These are phyloP conservation scores for Fusarium subglutinans DNA, from an alignment of 2,329 filamentous ascomycete species.

Conservation along the genomic window DNA sequence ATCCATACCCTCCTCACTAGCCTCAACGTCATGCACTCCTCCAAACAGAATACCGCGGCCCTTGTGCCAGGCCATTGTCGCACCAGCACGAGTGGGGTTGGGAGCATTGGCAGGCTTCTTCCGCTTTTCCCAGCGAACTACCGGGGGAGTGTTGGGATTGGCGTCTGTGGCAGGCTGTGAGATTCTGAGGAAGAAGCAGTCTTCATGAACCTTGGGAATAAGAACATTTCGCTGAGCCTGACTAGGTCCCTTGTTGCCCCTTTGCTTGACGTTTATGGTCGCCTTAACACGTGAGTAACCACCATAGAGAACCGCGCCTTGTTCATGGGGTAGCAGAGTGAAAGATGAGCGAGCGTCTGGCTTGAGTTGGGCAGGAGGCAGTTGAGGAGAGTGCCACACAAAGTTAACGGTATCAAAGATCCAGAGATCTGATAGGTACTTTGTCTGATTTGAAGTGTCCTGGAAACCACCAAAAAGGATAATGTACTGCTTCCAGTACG, in stretches of 20 bases:
- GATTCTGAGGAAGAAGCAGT: slow-evolving; percentile 92
- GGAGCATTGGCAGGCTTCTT: slow-evolving; percentile 93
- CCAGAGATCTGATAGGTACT: slow-evolving; percentile 94
- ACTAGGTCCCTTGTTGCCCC: slow-evolving; percentile 63
- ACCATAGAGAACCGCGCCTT: slow-evolving; percentile 88
- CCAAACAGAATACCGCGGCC: slow-evolving; percentile 93
- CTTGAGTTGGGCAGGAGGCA: slow-evolving; percentile 83
- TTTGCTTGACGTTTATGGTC: slow-evolving; percentile 66
- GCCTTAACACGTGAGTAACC: slow-evolving; percentile 93
- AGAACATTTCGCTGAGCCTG: slow-evolving; percentile 76
- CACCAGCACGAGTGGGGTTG: slow-evolving; percentile 82
- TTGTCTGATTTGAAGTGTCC: slow-evolving; percentile 93
- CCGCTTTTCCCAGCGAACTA: slow-evolving; percentile 88
- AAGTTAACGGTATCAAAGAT: slow-evolving; percentile 92
- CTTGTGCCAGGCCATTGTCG: slow-evolving; percentile 94
- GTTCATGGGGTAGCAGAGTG: slow-evolving; percentile 88
- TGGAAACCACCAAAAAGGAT: slow-evolving; percentile 97
- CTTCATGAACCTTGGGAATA: slow-evolving; percentile 90
- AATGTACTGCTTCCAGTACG: slow-evolving; percentile 96
- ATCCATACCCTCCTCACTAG: slow-evolving; percentile 93
- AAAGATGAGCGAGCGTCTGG: slow-evolving; percentile 93
- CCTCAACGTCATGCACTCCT: slow-evolving; percentile 91
- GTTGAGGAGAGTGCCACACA: slow-evolving; percentile 79
- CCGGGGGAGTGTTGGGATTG: slow-evolving; percentile 70
- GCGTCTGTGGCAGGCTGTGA: slow-evolving; percentile 75